Evolutionary conservation across 2,329 filamentous ascomycete species (phyloP).

Genomic region (Phyllosticta citriasiana): DNA sequence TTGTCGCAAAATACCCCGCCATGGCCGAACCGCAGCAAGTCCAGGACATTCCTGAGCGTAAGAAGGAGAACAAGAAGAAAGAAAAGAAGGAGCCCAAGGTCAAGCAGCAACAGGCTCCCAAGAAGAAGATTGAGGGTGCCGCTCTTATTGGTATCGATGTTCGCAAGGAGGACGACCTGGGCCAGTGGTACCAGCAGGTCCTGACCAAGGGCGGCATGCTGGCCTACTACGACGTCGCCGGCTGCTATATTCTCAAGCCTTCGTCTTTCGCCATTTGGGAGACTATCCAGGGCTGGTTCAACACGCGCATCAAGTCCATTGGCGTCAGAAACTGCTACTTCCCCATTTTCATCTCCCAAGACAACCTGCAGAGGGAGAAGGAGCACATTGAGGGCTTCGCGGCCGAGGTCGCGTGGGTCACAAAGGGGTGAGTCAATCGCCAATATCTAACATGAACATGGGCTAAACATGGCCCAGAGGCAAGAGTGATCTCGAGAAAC

Average conservation of each 20-base stretch:
- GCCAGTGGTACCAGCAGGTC: constrained; percentile 95
- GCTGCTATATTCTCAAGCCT: constrained; percentile 77
- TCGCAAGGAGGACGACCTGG: constrained; percentile 76
- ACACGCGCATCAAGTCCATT: constrained; percentile 70
- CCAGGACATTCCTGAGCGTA: constrained; percentile 9
- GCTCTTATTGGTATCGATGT: constrained; percentile 79
- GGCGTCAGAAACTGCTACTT: constrained; percentile 95
- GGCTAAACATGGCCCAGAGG: constrained; percentile 45
- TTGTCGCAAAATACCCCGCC: constrained; percentile 1
- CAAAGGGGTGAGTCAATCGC: constrained; percentile 22
- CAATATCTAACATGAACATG: neutral
- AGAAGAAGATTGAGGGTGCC: constrained; percentile 47
- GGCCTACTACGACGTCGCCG: constrained; percentile 96
- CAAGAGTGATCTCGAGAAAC: constrained; percentile 82
- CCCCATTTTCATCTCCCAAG: constrained; percentile 87
- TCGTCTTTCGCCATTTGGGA: constrained; percentile 60
- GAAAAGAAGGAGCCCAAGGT: constrained; percentile 13
- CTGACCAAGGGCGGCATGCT: constrained; percentile 96
- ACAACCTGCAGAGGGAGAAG: constrained; percentile 80
- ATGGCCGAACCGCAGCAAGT: constrained; percentile 8
- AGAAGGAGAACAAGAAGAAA: constrained; percentile 10
- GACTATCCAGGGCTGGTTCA: constrained; percentile 49
- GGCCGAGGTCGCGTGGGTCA: constrained; percentile 82
- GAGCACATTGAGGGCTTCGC: constrained; percentile 97
- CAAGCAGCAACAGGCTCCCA: constrained; percentile 24